Percentiles rank a stretch among this genome's conserved stretches.
Conservation (phyloP, 345 rosid species). For the Orychophragmus violaceus region DNA sequence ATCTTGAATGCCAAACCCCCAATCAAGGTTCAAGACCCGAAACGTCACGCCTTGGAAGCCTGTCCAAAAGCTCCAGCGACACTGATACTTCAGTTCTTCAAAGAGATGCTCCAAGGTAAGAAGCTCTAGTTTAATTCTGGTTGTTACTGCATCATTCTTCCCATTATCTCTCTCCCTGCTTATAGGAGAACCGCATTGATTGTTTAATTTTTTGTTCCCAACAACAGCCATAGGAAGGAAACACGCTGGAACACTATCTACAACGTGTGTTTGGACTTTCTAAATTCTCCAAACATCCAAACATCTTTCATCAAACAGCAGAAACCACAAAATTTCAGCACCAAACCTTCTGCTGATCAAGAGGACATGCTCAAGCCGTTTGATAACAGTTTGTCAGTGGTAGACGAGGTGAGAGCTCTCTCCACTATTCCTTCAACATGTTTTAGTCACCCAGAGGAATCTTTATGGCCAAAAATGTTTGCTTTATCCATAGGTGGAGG, state of each 20-base stretch:
- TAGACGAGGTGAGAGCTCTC: constrained; percentile 38
- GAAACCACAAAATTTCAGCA: constrained; percentile 21
- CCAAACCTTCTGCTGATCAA: constrained; percentile 26
- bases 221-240: constrained; percentile 38
- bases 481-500: constrained; percentile 35
- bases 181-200: constrained; percentile 8
- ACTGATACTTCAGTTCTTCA: constrained; percentile 31
- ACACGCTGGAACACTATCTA: constrained; percentile 60
- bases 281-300: constrained; percentile 50
- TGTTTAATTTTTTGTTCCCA: constrained; percentile 14
- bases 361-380: constrained; percentile 46
- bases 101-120: constrained; percentile 30
- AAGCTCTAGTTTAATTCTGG: constrained; percentile 7
- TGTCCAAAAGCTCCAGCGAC: constrained; percentile 35
- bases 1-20: constrained; percentile 49
- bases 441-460: background rate
- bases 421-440: background rate
- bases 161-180: background rate
- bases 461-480: background rate
- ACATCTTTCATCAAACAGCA: constrained; percentile 25
- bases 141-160: constrained; percentile 10
- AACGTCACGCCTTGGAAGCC: constrained; percentile 31
- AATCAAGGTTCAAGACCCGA: constrained; percentile 25
- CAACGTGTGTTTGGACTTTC: constrained; percentile 56
- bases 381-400: constrained; percentile 46